Evolutionary conservation across 2,329 filamentous ascomycete genomes (phyloP).

Genomic region (Epichloe typhina): DNA sequence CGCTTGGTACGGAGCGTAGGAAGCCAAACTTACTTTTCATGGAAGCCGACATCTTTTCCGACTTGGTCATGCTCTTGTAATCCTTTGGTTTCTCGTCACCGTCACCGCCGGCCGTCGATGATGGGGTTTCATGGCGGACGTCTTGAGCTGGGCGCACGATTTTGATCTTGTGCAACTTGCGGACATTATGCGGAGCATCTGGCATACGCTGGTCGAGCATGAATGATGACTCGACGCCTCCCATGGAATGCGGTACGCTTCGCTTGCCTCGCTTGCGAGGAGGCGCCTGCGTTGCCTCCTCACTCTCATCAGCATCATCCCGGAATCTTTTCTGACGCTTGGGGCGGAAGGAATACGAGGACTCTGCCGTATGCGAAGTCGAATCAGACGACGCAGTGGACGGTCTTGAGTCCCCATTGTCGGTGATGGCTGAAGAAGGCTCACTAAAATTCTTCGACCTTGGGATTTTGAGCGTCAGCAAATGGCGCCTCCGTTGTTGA

Average conservation of each 20-base stretch:
- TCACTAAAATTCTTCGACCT: slow-evolving; percentile 26
- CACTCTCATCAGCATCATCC: slow-evolving; percentile 31
- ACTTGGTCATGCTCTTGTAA: slow-evolving; percentile 49
- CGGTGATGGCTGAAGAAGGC: slow-evolving; percentile 21
- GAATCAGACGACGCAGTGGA: slow-evolving; percentile 40
- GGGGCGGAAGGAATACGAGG: slow-evolving; percentile 39
- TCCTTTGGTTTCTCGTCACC: slow-evolving; percentile 35
- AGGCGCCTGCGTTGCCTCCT: slow-evolving; percentile 22
- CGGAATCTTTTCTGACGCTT: slow-evolving; percentile 42
- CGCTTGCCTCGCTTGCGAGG: slow-evolving; percentile 26
- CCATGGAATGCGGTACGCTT: slow-evolving; percentile 7
- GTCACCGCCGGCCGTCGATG: slow-evolving; percentile 15
- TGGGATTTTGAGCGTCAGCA: slow-evolving; percentile 27
- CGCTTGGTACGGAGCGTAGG: neutral
- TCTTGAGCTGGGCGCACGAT: slow-evolving; percentile 18
- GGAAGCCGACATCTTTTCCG: slow-evolving; percentile 52
- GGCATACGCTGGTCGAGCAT: slow-evolving; percentile 9
- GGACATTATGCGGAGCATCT: slow-evolving; percentile 12
- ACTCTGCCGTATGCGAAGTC: slow-evolving; percentile 34
- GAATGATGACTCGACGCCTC: slow-evolving; percentile 7
- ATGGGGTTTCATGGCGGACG: slow-evolving; percentile 18
- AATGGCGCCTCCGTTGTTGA: slow-evolving; percentile 15
- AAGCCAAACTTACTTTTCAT: slow-evolving; percentile 42
- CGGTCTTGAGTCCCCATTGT: slow-evolving; percentile 36
- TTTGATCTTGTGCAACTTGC: slow-evolving; percentile 27